Base-by-base conservation (phyloP, 495 filamentous ascomycete genomes). In the Lophiotrema nucula region DNA sequence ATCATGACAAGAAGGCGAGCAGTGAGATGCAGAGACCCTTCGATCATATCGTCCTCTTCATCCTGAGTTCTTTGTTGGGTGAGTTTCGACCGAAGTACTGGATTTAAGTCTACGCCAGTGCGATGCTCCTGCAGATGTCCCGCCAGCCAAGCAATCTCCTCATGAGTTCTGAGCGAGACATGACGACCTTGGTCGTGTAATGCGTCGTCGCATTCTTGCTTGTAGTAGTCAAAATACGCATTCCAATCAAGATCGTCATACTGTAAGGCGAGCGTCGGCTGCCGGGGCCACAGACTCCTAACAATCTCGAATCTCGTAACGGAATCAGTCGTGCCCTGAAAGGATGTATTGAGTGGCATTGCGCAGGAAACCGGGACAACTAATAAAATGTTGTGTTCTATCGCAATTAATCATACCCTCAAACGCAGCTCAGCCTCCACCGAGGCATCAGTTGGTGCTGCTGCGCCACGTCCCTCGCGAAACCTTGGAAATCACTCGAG, bases 1-100 rank as follows among this genome's bases (percentile, higher is more conserved):
- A 35, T 31, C 46, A 49, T 49, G 4, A 16, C 27, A 3, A 49
- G 46, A 3, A 49, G 3, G 15, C 46, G 46, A 49, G 46, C 23
- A 15, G 46, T 26, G 4, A 49, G 26, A 13, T 21, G 4, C 15
- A 49, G 15, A 3, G 46, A 49, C 3, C 46, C 26, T 28, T 49
- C 46, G 24, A 49, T 11, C 46, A 49, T 49, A 11, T 35, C 11
- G 13, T 49, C 46, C 18, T 49, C 46, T 10, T 43, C 39, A 11
- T 43, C 18, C 19, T 21, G 6, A 6, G 8, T 21, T 18, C 39
- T 10, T 6, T 12, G 11, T 43, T 43, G 11, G 6, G 8, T 43
- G 10, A 43, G 39, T 11, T 21, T 12, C 19, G 39, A 13, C 6
- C 39, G 39, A 21, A 43, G 39, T 6, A 8, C 8, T 21, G 6